A percentile compares a stretch with the other conserved stretches of the same genome.
Evolutionary conservation across 169 alveolate genomes (phyloP).

Genomic region (Plasmodium reichenowi): DNA sequence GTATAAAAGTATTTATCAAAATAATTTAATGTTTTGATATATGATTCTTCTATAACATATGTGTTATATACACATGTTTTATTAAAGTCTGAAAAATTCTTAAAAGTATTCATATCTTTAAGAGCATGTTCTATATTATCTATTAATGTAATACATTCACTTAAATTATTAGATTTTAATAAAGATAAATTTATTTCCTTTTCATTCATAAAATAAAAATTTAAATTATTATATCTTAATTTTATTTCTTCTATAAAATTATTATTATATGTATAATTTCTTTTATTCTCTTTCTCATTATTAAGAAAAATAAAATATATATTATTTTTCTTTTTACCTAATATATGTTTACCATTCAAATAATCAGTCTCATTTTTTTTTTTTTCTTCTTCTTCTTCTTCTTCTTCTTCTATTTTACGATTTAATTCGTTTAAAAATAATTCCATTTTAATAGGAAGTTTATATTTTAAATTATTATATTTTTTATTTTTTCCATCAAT

Average conservation of each 20-base stretch:
- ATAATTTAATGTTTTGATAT: slow-evolving; percentile 36
- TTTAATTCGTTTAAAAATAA: slow-evolving; percentile 25
- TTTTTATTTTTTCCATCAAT: background rate
- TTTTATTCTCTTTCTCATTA: background rate
- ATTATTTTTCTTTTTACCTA: too few species aligned
- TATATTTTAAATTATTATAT: background rate
- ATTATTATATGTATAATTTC: slow-evolving; percentile 1
- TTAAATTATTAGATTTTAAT: slow-evolving; percentile 37
- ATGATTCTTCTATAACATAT: slow-evolving; percentile 64
- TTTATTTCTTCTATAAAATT: slow-evolving; percentile 21
- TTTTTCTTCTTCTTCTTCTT: slow-evolving; percentile 2
- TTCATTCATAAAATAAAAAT: slow-evolving; percentile 46
- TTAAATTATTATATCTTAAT: slow-evolving; percentile 22
- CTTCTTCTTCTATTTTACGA: background rate
- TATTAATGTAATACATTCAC: slow-evolving; percentile 12
- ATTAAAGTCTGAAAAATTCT: slow-evolving; percentile 32
- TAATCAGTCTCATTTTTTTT: too few species aligned
- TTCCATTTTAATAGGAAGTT: slow-evolving; percentile 39
- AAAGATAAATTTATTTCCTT: slow-evolving; percentile 21
- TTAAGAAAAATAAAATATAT: slow-evolving; percentile 32
- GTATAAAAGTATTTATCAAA: slow-evolving; percentile 25
- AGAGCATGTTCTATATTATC: slow-evolving; percentile 24
- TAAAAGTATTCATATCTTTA: slow-evolving; percentile 22
- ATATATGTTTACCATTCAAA: too few species aligned
- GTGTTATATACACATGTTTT: slow-evolving; percentile 56